Evolutionary conservation across 129 eudicot species (phyloP).

Genomic region (Artemisia annua): DNA sequence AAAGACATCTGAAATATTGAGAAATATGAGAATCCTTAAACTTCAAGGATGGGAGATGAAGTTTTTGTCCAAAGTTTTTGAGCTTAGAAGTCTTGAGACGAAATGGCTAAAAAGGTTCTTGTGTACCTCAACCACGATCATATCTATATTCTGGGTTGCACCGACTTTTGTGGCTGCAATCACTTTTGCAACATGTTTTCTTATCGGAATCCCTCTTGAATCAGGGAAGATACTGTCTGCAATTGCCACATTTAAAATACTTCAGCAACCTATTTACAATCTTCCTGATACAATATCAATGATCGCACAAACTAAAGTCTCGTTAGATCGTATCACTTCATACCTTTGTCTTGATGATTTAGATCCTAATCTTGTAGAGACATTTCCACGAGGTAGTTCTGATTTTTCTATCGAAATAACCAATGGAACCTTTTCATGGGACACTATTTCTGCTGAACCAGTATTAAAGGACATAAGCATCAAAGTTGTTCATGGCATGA

Average conservation of each 20-base stretch:
- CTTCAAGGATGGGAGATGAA: conserved; percentile 96
- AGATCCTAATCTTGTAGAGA: conserved; percentile 55
- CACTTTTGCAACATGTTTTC: conserved; percentile 75
- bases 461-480: conserved; percentile 59
- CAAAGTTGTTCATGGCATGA: conserved; percentile 60
- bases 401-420: conserved; percentile 55
- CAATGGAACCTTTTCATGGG: conserved; percentile 75
- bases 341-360: conserved; percentile 71
- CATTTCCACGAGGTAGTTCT: conserved; percentile 41
- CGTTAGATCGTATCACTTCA: conserved; percentile 79
- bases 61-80: conserved; percentile 59
- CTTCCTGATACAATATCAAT: conserved; percentile 80
- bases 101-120: conserved; percentile 66
- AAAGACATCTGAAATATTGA: conserved; percentile 69
- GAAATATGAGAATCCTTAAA: conserved; percentile 85
- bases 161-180: conserved; percentile 74
- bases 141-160: conserved; percentile 71
- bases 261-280: conserved; percentile 77
- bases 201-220: conserved; percentile 72
- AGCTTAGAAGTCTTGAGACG: conserved; percentile 52
- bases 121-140: conserved; percentile 44
- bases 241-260: conserved; percentile 80
- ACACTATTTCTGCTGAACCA: conserved; percentile 39
- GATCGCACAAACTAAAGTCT: conserved; percentile 84
- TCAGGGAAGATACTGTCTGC: conserved; percentile 83